These are phyloP conservation scores for Rhamnella rubrinervis DNA, from an alignment of 331 rosid genomes.

Conservation along the genomic window DNA sequence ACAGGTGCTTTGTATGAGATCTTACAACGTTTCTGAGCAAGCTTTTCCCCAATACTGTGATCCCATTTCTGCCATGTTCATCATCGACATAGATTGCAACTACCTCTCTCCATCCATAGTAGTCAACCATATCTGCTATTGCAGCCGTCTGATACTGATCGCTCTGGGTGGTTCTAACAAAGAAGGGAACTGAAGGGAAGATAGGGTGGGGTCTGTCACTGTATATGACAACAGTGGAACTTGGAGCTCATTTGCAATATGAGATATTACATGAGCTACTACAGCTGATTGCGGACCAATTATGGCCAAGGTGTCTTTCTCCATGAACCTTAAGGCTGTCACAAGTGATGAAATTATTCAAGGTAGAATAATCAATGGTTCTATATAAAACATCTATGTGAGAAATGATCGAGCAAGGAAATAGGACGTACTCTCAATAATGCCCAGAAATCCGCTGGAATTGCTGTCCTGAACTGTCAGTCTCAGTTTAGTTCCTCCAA, in stretches of 20 bases:
- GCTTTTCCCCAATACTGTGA: slow-evolving; percentile 68
- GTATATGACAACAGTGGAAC: slow-evolving; percentile 80
- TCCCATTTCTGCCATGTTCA: slow-evolving; percentile 90
- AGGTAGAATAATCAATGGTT: slow-evolving; percentile 15
- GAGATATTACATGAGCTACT: slow-evolving; percentile 86
- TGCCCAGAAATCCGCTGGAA: slow-evolving; percentile 71
- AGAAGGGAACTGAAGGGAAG: slow-evolving; percentile 87
- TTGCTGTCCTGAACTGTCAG: slow-evolving; percentile 53
- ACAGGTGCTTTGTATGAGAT: slow-evolving; percentile 82
- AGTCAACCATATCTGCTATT: slow-evolving; percentile 66
- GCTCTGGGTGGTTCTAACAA: slow-evolving; percentile 64
- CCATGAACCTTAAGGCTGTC: slow-evolving; percentile 85
- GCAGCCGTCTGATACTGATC: slow-evolving; percentile 88
- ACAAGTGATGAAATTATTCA: slow-evolving; percentile 10
- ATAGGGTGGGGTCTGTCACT: slow-evolving; percentile 81
- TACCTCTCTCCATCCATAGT: slow-evolving; percentile 83
- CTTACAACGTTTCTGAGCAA: slow-evolving; percentile 73
- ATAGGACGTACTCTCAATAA: slow-evolving; percentile 69
- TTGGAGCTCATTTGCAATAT: slow-evolving; percentile 87
- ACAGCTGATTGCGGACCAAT: slow-evolving; percentile 90
- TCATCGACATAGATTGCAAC: slow-evolving; percentile 83
- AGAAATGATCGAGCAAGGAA: neutral
- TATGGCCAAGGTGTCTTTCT: slow-evolving; percentile 69
- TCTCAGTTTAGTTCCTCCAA: slow-evolving; percentile 46
- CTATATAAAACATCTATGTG: neutral